A percentile compares a stretch with the other conserved stretches of the same genome.
These are phyloP conservation scores for Fragaria ananassa DNA, from an alignment of 306 rosid genomes.

Conservation along the genomic window DNA sequence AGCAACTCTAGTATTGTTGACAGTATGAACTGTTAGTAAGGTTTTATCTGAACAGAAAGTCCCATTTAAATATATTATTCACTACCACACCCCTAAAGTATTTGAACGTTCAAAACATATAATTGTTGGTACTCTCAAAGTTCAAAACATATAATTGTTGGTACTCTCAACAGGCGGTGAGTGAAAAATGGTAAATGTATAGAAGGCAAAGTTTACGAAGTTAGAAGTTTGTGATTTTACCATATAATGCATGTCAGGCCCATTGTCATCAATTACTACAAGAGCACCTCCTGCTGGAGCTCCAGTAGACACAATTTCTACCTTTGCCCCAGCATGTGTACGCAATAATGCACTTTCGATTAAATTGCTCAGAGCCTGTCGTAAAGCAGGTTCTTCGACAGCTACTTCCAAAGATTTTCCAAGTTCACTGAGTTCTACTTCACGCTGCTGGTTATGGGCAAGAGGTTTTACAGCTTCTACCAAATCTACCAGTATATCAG, in stretches of 20 bases:
- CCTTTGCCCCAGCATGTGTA: conserved; percentile 80
- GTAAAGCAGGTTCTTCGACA: conserved; percentile 85
- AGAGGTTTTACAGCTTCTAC: conserved; percentile 81
- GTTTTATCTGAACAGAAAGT: not conserved
- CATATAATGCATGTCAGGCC: conserved; percentile 99
- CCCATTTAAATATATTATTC: not conserved
- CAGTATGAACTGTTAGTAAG: not conserved
- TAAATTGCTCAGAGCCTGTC: conserved; percentile 93
- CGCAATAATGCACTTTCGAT: conserved; percentile 88
- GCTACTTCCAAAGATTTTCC: conserved; percentile 62
- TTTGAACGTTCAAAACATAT: not conserved
- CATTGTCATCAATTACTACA: conserved; percentile 84
- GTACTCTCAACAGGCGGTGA: not conserved
- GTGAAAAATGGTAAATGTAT: not conserved
- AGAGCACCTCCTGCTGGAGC: conserved; percentile 96
- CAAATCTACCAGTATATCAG: conserved; percentile 69
- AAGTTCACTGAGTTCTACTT: conserved; percentile 52
- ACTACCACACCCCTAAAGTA: not conserved
- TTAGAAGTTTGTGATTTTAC: conserved; percentile 38
- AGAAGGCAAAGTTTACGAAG: conserved; percentile 3
- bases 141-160: not conserved
- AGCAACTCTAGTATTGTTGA: not conserved
- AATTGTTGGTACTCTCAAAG: not conserved
- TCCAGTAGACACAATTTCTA: conserved; percentile 63
- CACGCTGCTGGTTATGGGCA: conserved; percentile 64